phyloP scores from a whole-genome alignment of 75 land plant genomes.

The Isoetes taiwanensis region DNA sequence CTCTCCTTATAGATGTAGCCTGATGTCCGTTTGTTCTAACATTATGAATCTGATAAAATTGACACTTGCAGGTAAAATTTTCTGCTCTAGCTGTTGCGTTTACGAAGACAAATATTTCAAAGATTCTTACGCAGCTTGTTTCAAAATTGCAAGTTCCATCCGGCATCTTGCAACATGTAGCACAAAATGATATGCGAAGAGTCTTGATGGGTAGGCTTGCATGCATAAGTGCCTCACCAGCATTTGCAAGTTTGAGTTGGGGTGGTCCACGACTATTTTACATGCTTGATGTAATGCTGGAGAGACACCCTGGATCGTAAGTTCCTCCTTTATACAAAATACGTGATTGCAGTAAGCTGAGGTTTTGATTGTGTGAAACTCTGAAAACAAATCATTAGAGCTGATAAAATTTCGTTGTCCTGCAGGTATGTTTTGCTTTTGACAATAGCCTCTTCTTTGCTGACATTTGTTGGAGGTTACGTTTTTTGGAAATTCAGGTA shows the following conservation, averaged over 20 bases:
- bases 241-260: slow-evolving; percentile 14
- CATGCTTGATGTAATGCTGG: slow-evolving; percentile 23
- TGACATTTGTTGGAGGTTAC: slow-evolving; percentile 21
- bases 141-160: no score
- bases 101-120: no score
- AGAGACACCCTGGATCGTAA: slow-evolving; percentile 25
- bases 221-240: no score
- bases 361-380: background rate
- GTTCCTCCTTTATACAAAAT: background rate
- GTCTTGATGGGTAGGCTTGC: no score
- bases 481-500: slow-evolving; percentile 23
- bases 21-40: no score
- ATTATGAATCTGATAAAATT: no score
- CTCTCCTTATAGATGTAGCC: no score
- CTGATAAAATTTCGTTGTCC: background rate
- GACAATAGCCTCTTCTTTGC: slow-evolving; percentile 11
- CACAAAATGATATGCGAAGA: no score
- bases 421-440: slow-evolving; percentile 22
- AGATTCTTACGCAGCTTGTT: no score
- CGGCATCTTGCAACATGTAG: no score
- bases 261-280: slow-evolving; percentile 16
- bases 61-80: no score
- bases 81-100: no score
- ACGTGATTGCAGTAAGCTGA: background rate
- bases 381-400: background rate